These are phyloP conservation scores for Aspergillus pseudoglaucus DNA, from an alignment of 2,329 filamentous ascomycete species.

Conservation along the genomic window DNA sequence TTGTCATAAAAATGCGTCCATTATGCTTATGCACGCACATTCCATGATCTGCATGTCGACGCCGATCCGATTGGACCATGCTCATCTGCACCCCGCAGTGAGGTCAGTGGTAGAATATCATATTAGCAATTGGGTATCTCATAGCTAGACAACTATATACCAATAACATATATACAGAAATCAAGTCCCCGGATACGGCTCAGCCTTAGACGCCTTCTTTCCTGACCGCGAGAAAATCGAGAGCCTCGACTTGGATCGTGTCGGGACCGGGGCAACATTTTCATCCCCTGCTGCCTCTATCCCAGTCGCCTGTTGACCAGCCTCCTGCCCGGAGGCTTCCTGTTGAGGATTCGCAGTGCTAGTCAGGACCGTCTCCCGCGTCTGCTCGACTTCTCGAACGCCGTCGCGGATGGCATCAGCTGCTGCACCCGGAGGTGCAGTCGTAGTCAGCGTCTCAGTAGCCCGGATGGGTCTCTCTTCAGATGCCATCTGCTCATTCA, in stretches of 20 bases:
- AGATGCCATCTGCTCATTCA: conserved; percentile 31
- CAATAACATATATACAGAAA: background rate
- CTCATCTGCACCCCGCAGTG: conserved; percentile 11
- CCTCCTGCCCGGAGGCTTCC: conserved; percentile 9
- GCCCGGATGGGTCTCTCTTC: conserved; percentile 20
- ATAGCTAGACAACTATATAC: background rate
- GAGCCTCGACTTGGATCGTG: conserved; percentile 24
- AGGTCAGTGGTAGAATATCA: background rate
- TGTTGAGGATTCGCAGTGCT: background rate
- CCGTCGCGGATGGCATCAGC: conserved; percentile 35
- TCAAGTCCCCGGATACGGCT: conserved; percentile 34
- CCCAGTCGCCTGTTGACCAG: conserved; percentile 4
- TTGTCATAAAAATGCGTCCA: background rate
- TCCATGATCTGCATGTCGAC: conserved; percentile 7
- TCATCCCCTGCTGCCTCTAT: conserved; percentile 1
- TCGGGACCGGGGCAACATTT: conserved; percentile 14
- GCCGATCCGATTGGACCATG: conserved; percentile 10
- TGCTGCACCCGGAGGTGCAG: conserved; percentile 35
- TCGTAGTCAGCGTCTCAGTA: conserved; percentile 35
- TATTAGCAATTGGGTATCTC: background rate
- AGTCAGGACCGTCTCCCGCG: conserved; percentile 20
- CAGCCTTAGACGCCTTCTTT: conserved; percentile 16
- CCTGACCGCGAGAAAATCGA: conserved; percentile 23
- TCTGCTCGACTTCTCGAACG: conserved; percentile 32
- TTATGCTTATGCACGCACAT: background rate